Evolutionary conservation across 1,284 basidiomycete species (phyloP).

Genomic region (Ustilago xerochloae): DNA sequence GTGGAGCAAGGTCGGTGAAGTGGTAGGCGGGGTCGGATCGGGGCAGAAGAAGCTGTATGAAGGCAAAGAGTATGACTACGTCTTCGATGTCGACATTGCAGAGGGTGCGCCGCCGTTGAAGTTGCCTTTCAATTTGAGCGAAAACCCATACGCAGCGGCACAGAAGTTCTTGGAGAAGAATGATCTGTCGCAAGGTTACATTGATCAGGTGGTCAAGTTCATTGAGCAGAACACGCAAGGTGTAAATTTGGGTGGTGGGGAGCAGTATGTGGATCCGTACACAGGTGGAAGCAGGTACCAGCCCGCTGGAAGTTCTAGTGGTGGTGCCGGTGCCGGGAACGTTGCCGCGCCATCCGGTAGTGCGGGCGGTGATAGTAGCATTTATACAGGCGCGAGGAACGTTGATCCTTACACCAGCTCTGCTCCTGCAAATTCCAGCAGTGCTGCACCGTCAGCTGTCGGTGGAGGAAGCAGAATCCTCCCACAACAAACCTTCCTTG

Average conservation of each 20-base stretch:
- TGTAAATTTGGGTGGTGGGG: constrained; percentile 75
- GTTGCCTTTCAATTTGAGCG: constrained; percentile 84
- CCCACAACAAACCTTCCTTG: constrained; percentile 69
- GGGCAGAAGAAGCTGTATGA: constrained; percentile 84
- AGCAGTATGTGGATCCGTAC: constrained; percentile 85
- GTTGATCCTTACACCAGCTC: constrained; percentile 51
- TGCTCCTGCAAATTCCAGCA: constrained; percentile 49
- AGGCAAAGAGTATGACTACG: constrained; percentile 96
- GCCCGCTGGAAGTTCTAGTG: constrained; percentile 64
- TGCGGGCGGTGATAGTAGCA: constrained; percentile 61
- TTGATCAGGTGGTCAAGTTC: constrained; percentile 91
- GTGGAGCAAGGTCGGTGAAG: constrained; percentile 95
- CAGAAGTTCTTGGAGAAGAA: constrained; percentile 87
- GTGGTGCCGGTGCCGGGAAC: not conserved
- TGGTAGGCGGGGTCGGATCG: constrained; percentile 90
- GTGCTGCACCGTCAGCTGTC: constrained; percentile 14
- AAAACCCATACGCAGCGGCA: constrained; percentile 91
- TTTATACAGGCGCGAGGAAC: constrained; percentile 70
- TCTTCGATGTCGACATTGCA: constrained; percentile 96
- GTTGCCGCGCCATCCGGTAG: constrained; percentile 52
- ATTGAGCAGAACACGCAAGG: constrained; percentile 87
- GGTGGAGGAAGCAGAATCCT: constrained; percentile 57
- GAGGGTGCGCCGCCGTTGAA: constrained; percentile 93
- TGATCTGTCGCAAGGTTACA: constrained; percentile 82
- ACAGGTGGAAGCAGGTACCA: constrained; percentile 81